Evolutionary conservation across 1,284 basidiomycete species (phyloP).

Genomic region (Boletus mariae): DNA sequence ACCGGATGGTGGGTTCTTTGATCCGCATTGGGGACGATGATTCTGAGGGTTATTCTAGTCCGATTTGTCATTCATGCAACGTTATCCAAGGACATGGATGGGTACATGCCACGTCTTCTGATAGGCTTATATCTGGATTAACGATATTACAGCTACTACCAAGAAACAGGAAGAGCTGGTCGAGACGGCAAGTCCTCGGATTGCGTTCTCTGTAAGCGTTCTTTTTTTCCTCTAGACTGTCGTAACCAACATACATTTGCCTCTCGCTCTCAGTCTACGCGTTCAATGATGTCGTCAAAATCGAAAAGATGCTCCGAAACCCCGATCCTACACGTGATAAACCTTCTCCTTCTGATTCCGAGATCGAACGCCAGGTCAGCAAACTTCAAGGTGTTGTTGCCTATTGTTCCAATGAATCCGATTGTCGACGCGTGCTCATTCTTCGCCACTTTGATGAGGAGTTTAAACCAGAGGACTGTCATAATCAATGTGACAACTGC

Average conservation of each 20-base stretch:
- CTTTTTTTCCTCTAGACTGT: neutral
- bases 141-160: constrained; percentile 55
- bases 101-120: constrained; percentile 33
- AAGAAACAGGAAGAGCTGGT: constrained; percentile 85
- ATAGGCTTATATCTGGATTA: constrained; percentile 1
- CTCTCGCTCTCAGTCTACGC: constrained; percentile 45
- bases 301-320: constrained; percentile 52
- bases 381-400: constrained; percentile 53
- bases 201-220: constrained; percentile 54
- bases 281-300: constrained; percentile 48
- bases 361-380: constrained; percentile 56
- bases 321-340: constrained; percentile 35
- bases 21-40: neutral
- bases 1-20: constrained; percentile 50
- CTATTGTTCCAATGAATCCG: constrained; percentile 79
- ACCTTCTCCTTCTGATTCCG: constrained; percentile 31
- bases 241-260: neutral
- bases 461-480: constrained; percentile 58
- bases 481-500: constrained; percentile 75
- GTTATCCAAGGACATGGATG: constrained; percentile 67
- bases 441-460: constrained; percentile 72
- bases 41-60: constrained; percentile 40
- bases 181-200: constrained; percentile 67
- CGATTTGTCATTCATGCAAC: constrained; percentile 78
- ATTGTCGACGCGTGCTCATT: constrained; percentile 85